Evolutionary conservation across 2,329 filamentous ascomycete genomes (phyloP).

Genomic region (Nectriaceae sp.): DNA sequence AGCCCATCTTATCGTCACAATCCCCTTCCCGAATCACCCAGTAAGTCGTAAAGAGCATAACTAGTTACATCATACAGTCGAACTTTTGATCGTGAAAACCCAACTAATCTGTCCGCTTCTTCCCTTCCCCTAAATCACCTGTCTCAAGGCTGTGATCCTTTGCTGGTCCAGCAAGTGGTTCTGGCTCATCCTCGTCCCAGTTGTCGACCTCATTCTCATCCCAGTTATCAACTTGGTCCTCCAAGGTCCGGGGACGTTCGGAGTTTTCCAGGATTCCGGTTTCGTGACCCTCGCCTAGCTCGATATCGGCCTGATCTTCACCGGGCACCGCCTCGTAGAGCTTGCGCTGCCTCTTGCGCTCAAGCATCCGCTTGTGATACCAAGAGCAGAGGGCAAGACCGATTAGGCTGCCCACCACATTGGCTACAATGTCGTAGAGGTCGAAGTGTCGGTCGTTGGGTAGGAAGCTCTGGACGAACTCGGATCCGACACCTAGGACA

Average conservation of each 20-base stretch:
- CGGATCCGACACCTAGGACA: slow-evolving; percentile 69
- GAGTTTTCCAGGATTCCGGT: slow-evolving; percentile 56
- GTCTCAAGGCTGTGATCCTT: slow-evolving; percentile 24
- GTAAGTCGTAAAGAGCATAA: too few relatives aligned
- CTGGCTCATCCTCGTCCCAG: slow-evolving; percentile 56
- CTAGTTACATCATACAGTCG: too few relatives aligned
- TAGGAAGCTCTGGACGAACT: slow-evolving; percentile 74
- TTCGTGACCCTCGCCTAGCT: slow-evolving; percentile 74
- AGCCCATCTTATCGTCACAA: too few relatives aligned
- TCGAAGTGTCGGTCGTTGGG: slow-evolving; percentile 75
- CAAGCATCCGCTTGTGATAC: slow-evolving; percentile 96
- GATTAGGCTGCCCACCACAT: slow-evolving; percentile 74
- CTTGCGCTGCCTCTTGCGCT: slow-evolving; percentile 75
- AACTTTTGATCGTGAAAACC: neutral
- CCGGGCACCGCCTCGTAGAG: slow-evolving; percentile 71
- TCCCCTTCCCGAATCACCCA: too few relatives aligned
- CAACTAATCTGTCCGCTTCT: slow-evolving; percentile 36
- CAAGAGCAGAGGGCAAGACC: slow-evolving; percentile 77
- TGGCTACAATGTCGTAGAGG: slow-evolving; percentile 83
- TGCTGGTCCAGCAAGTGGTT: slow-evolving; percentile 12
- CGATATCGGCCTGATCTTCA: slow-evolving; percentile 67
- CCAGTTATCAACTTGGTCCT: slow-evolving; percentile 90
- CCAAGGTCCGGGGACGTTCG: slow-evolving; percentile 49
- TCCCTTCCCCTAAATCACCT: slow-evolving; percentile 32
- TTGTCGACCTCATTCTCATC: slow-evolving; percentile 75